phyloP scores from a whole-genome alignment of 2,329 filamentous ascomycete species.

The Fonsecaea pedrosoi region DNA sequence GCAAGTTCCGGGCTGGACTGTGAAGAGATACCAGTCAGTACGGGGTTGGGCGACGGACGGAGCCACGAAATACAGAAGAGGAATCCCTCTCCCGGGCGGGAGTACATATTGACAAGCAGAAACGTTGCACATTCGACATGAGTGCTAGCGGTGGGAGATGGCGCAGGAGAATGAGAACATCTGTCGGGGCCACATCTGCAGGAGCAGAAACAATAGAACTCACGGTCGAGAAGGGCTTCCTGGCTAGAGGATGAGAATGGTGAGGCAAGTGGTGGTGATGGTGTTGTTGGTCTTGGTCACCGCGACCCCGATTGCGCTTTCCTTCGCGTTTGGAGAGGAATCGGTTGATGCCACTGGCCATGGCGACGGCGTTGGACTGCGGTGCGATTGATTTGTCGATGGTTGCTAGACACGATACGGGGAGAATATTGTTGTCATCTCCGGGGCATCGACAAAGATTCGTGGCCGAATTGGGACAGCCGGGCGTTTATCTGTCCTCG shows the following conservation, averaged over 20 bases:
- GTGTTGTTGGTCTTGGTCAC: conserved; percentile 21
- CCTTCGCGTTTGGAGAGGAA: conserved; percentile 51
- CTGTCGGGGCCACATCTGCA: conserved; percentile 3
- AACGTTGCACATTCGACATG: conserved; percentile 28
- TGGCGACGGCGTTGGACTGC: conserved; percentile 13
- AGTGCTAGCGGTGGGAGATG: conserved; percentile 34
- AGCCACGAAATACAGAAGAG: conserved; percentile 30
- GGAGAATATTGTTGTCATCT: background rate
- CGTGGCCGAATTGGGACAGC: conserved; percentile 1
- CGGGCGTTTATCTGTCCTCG: background rate
- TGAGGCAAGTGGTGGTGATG: conserved; percentile 13
- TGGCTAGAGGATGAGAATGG: conserved; percentile 13
- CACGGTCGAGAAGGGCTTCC: conserved; percentile 26
- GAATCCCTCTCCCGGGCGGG: conserved; percentile 23
- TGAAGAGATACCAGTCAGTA: conserved; percentile 26
- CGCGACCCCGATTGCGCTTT: conserved; percentile 37
- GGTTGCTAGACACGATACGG: background rate
- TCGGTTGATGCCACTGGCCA: conserved; percentile 52
- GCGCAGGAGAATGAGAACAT: conserved; percentile 10
- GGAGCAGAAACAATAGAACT: conserved; percentile 20
- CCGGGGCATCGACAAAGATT: background rate
- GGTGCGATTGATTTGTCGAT: background rate
- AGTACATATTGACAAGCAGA: conserved; percentile 34
- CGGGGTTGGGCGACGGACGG: conserved; percentile 11
- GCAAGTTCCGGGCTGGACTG: conserved; percentile 34